Conservation (phyloP, 495 filamentous ascomycete genomes). For the Cairneyella variabilis region DNA sequence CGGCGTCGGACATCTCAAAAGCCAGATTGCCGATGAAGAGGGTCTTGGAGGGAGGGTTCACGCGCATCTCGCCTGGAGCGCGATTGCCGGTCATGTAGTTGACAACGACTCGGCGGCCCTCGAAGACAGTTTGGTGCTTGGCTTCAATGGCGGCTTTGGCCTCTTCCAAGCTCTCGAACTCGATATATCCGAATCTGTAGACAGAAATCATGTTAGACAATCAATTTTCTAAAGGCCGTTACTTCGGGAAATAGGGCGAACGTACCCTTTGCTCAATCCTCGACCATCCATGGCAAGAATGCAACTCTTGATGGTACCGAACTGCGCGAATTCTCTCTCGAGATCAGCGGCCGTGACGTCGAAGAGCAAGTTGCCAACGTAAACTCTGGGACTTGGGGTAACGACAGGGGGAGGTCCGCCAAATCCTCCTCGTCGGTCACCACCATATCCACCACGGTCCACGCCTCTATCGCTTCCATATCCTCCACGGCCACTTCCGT, state of each 20-base stretch:
- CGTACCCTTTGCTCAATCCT: slow-evolving; percentile 86
- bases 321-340: slow-evolving; percentile 59
- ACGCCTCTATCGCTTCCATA: neutral
- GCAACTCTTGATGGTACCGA: slow-evolving; percentile 52
- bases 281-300: slow-evolving; percentile 63
- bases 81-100: slow-evolving; percentile 37
- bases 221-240: neutral
- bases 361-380: slow-evolving; percentile 83
- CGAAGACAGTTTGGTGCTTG: slow-evolving; percentile 66
- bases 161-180: slow-evolving; percentile 53
- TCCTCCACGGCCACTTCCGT: slow-evolving; percentile 9
- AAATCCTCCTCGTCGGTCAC: neutral
- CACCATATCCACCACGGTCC: neutral
- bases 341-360: slow-evolving; percentile 74
- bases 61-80: no score
- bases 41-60: slow-evolving; percentile 53
- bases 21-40: slow-evolving; percentile 89
- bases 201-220: neutral
- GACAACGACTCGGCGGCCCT: slow-evolving; percentile 71
- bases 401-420: neutral
- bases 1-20: slow-evolving; percentile 83
- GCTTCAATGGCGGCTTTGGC: slow-evolving; percentile 59
- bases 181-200: slow-evolving; percentile 57
- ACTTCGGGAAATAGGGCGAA: slow-evolving; percentile 16
- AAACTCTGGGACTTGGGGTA: slow-evolving; percentile 51